Conservation (phyloP, 2,329 filamentous ascomycete genomes). For the Cercospora berteroae region DNA sequence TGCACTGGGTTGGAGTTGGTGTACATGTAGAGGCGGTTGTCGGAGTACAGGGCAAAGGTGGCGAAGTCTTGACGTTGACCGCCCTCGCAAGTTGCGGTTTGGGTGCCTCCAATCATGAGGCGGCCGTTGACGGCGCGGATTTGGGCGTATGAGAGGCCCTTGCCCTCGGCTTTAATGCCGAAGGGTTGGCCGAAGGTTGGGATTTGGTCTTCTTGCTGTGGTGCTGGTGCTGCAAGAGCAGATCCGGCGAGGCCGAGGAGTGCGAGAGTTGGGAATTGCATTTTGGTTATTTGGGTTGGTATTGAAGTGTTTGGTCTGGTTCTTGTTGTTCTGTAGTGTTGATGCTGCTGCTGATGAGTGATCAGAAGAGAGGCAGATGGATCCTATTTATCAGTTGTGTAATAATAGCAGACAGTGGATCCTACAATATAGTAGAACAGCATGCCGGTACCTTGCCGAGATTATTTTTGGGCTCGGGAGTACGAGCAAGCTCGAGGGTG, state of each 20-base stretch:
- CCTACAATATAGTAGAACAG: background rate
- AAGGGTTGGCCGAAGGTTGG: background rate
- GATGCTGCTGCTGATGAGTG: background rate
- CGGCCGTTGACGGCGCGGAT: slow-evolving; percentile 21
- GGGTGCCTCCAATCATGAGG: slow-evolving; percentile 21
- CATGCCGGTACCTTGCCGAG: background rate
- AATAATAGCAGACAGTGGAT: background rate
- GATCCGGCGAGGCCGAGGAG: slow-evolving; percentile 9
- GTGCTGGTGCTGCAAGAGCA: background rate
- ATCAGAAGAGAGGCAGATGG: background rate
- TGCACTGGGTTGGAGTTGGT: slow-evolving; percentile 9
- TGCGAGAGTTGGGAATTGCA: slow-evolving; percentile 6
- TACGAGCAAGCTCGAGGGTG: background rate
- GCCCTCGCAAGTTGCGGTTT: slow-evolving; percentile 17
- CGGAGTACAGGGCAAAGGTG: slow-evolving; percentile 12
- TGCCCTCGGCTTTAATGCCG: background rate
- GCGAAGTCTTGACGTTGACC: slow-evolving; percentile 3
- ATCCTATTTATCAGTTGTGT: background rate
- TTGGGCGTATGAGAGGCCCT: slow-evolving; percentile 9
- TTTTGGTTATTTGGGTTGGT: background rate
- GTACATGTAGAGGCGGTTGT: slow-evolving; percentile 10
- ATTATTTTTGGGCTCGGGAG: background rate
- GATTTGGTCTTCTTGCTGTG: background rate
- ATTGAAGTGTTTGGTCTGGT: background rate
- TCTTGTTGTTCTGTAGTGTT: background rate